Base-by-base conservation (phyloP, 164 flowering plant genomes). In the Liriodendron chinense region DNA sequence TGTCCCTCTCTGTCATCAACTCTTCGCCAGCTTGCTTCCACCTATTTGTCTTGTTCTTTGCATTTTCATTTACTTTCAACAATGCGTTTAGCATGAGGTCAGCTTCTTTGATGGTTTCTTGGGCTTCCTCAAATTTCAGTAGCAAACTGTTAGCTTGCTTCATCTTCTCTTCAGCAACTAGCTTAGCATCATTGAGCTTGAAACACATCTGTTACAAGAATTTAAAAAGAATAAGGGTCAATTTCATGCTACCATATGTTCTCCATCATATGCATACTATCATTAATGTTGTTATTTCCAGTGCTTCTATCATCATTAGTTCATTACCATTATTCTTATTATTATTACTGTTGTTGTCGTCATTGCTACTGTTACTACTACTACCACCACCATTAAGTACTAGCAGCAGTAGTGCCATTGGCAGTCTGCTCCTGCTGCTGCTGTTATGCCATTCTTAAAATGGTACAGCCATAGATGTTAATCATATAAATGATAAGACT, bases 71-170 rank as follows among this genome's bases (percentile, higher is more conserved):
- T 79, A 81, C 89, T 73, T 83, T 79, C 64, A 87, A 49, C 80
- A 93, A 80, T 69, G 85, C 87, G 80, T 87, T 89, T 74, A 94
- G 78, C 91, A 87, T 85, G 16, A 72, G 43, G 80, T 91, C 95
- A 75, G 94, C 94, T 83, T 93, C 98, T 78, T 83, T 80, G 73
- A 91, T 87, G 68, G 92, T 87, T 70, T 82, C 82, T 73, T 79
- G 86, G 69, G 89, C 91, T 81, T 90, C 92, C 84, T 87, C 92
- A 84, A 85, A 81, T 79, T 83, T 89, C 69, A 50, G 68, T n/a
- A 91, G 83, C 82, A 88, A 90, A 74, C 78, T 78, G 61, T 68
- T 73, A 47, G 80, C 74, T 65, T 71, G 78, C 57, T 76, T 80
- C 34, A 72, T 71, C 65, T 80, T 85, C 73, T 82, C 85, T 72